Percentiles rank a stretch among this genome's conserved stretches.
Evolutionary conservation across 495 filamentous ascomycete genomes (phyloP).

Genomic region (Hyphodiscus hymeniophilus): DNA sequence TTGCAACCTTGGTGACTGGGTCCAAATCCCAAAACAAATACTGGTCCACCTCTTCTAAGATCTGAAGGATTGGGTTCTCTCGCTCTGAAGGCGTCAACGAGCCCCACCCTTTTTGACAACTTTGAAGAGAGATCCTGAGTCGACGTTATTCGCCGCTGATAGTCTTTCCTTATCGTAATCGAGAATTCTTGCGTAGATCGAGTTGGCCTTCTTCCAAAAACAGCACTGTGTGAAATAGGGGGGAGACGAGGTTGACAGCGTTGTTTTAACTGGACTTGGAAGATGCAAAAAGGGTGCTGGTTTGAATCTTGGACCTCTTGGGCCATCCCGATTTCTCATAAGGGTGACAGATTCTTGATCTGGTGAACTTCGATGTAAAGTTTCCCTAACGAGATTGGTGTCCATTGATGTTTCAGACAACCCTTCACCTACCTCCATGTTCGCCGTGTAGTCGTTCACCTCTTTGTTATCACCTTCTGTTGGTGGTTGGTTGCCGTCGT

Average conservation of each 20-base stretch:
- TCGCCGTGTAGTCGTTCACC: no score
- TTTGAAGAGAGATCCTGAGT: conserved; percentile 3
- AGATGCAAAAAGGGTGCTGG: conserved; percentile 1
- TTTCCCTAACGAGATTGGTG: background rate
- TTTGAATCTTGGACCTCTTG: background rate
- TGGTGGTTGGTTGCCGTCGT: no score
- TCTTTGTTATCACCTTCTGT: no score
- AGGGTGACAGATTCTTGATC: background rate
- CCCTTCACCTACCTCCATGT: no score
- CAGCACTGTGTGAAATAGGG: background rate
- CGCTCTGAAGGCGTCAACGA: background rate
- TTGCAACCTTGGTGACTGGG: conserved; percentile 6
- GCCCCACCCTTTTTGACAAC: conserved; percentile 7
- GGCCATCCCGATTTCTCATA: background rate
- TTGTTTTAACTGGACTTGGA: background rate
- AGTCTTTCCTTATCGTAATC: background rate
- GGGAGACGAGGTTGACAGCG: background rate
- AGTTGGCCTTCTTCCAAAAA: conserved; percentile 1
- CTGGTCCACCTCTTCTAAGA: conserved; percentile 3
- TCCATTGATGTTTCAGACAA: no score
- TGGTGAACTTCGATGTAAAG: background rate
- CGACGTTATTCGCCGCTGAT: background rate
- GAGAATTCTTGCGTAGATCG: conserved; percentile 7
- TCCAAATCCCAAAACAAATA: conserved; percentile 3
- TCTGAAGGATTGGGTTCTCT: conserved; percentile 1